Percentiles rank a stretch among this genome's conserved stretches.
Evolutionary conservation across 1,284 basidiomycete genomes (phyloP).

Genomic region (Ustilago shanxiensis): DNA sequence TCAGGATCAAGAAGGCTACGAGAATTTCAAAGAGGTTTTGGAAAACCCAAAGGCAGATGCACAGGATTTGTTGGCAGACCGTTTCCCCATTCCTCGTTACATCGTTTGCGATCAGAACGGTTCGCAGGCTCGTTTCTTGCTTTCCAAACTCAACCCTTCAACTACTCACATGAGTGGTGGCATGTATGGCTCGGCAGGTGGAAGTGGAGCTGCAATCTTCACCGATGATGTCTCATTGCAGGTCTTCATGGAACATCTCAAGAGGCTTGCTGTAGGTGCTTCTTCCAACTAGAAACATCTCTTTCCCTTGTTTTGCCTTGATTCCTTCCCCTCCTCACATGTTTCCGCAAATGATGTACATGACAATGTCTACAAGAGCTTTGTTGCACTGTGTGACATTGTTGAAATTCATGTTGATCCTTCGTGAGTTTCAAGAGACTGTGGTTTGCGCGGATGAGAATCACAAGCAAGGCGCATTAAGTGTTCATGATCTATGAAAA

Average conservation of each 20-base stretch:
- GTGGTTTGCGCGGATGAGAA: too few species aligned
- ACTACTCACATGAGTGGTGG: slow-evolving; percentile 92
- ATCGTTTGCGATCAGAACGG: slow-evolving; percentile 98
- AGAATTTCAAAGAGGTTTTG: slow-evolving; percentile 96
- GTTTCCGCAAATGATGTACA: background rate
- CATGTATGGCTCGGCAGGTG: slow-evolving; percentile 72
- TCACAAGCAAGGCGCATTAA: background rate
- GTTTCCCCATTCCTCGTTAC: slow-evolving; percentile 96
- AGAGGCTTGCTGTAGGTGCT: slow-evolving; percentile 68
- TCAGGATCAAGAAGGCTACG: slow-evolving; percentile 98
- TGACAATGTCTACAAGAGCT: background rate
- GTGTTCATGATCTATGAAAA: background rate
- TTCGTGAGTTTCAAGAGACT: background rate
- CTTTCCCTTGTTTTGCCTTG: background rate
- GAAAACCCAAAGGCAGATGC: slow-evolving; percentile 81
- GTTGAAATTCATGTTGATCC: too few species aligned
- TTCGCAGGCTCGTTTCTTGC: slow-evolving; percentile 94
- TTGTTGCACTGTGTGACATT: background rate
- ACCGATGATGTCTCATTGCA: slow-evolving; percentile 87
- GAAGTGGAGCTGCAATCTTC: slow-evolving; percentile 88
- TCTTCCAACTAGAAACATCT: slow-evolving; percentile 51
- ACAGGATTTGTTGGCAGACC: slow-evolving; percentile 87
- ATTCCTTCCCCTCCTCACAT: background rate
- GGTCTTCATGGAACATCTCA: slow-evolving; percentile 72
- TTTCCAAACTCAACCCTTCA: slow-evolving; percentile 96